Conservation (phyloP, 2,329 filamentous ascomycete genomes). For the Nemania diffusa region DNA sequence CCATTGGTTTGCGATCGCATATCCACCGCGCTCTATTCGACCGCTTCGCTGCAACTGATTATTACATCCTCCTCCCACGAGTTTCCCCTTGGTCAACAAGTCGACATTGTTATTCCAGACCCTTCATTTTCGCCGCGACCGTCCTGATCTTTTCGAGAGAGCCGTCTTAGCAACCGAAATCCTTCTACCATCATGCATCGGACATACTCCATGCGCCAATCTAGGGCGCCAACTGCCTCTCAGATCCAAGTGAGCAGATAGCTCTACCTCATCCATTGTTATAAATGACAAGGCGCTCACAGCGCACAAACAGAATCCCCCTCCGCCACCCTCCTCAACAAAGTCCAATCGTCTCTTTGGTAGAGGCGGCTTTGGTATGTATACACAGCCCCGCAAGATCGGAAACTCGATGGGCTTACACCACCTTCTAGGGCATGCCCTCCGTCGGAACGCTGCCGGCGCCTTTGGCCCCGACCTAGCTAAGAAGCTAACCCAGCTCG, state of each 20-base stretch:
- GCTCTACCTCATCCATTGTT: neutral
- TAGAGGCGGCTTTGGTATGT: slow-evolving; percentile 83
- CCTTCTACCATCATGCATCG: slow-evolving; percentile 79
- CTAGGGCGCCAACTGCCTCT: slow-evolving; percentile 93
- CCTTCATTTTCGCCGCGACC: slow-evolving; percentile 7
- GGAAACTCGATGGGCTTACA: slow-evolving; percentile 21
- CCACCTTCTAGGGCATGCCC: slow-evolving; percentile 65
- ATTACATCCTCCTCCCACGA: neutral
- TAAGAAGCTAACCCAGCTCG: slow-evolving; percentile 96
- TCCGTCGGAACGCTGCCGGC: slow-evolving; percentile 78
- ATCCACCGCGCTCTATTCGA: neutral
- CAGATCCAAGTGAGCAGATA: slow-evolving; percentile 65
- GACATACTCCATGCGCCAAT: slow-evolving; percentile 98
- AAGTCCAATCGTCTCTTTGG: slow-evolving; percentile 93
- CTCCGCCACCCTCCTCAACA: slow-evolving; percentile 88
- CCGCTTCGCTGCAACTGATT: neutral
- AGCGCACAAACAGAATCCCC: slow-evolving; percentile 75
- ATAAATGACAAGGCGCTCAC: slow-evolving; percentile 16
- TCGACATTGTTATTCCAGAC: neutral
- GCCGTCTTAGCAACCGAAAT: slow-evolving; percentile 17
- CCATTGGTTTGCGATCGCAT: slow-evolving; percentile 6
- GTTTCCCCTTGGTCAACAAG: neutral
- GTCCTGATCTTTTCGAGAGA: slow-evolving; percentile 1
- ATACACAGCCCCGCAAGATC: slow-evolving; percentile 14
- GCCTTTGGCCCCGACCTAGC: slow-evolving; percentile 87